A percentile compares a stretch with the other conserved stretches of the same genome.
Evolutionary conservation across 768 basidiomycete genomes (phyloP).

Genomic region (Calvatia gigantea): DNA sequence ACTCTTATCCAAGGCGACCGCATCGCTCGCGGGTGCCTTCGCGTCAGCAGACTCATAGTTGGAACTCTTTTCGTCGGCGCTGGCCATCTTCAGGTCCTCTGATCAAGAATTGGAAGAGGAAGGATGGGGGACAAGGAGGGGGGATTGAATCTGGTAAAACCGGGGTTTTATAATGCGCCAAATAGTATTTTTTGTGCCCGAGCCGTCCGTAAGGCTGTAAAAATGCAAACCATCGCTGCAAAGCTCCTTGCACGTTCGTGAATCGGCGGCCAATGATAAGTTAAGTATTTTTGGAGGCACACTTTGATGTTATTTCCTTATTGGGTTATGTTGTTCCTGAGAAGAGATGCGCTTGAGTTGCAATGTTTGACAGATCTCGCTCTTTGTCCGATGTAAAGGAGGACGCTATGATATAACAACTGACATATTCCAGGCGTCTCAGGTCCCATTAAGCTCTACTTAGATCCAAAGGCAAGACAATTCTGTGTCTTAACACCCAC

Average conservation of each 20-base stretch:
- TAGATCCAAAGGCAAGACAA: too few species aligned
- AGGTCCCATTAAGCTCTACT: too few species aligned
- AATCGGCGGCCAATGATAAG: not conserved
- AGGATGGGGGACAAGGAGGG: not conserved
- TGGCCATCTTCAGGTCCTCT: conserved; percentile 23
- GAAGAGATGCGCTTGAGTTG: not conserved
- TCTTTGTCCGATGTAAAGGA: not conserved
- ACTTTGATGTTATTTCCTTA: not conserved
- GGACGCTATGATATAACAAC: too few species aligned
- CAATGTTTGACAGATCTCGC: not conserved
- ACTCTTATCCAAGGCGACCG: conserved; percentile 57
- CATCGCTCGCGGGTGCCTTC: conserved; percentile 25
- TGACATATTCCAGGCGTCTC: too few species aligned
- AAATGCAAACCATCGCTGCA: not conserved
- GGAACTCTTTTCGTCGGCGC: conserved; percentile 37
- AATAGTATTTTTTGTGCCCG: not conserved
- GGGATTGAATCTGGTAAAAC: not conserved
- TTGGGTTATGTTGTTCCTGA: not conserved
- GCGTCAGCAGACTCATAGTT: conserved; percentile 29
- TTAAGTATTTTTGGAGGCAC: conserved; percentile 1
- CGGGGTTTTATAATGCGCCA: not conserved
- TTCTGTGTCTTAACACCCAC: too few species aligned
- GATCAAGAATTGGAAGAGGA: conserved; percentile 13
- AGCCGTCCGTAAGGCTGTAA: not conserved
- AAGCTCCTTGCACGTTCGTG: conserved; percentile 3